These are phyloP conservation scores for Caloboletus firmus DNA, from an alignment of 1,284 basidiomycete species.

Conservation along the genomic window DNA sequence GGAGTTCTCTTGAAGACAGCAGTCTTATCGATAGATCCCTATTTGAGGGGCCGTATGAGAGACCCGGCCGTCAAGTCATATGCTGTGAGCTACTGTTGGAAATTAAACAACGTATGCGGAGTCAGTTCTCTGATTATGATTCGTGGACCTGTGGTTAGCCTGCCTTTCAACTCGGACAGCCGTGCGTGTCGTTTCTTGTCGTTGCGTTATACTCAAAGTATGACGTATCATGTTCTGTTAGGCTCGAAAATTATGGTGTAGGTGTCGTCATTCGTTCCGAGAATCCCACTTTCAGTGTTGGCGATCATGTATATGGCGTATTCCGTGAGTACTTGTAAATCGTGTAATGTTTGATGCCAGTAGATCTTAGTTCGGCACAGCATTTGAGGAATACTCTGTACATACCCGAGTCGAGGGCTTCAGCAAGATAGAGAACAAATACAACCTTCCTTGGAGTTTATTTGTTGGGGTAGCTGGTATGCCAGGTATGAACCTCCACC, in stretches of 20 bases:
- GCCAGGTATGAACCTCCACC: conserved; percentile 10
- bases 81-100: conserved; percentile 1
- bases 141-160: background rate
- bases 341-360: conserved; percentile 12
- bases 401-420: conserved; percentile 11
- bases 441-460: conserved; percentile 21
- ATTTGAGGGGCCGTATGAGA: conserved; percentile 38
- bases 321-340: conserved; percentile 9
- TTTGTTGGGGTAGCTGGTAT: conserved; percentile 26
- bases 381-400: conserved; percentile 27
- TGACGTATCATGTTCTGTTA: background rate
- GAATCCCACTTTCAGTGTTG: conserved; percentile 23
- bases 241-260: conserved; percentile 25
- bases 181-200: conserved; percentile 8
- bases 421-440: conserved; percentile 20
- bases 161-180: conserved; percentile 16
- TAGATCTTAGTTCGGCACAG: background rate
- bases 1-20: conserved; percentile 42
- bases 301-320: conserved; percentile 18
- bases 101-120: background rate
- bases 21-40: conserved; percentile 41
- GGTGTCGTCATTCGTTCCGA: conserved; percentile 35
- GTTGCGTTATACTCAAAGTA: background rate
- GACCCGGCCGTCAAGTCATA: conserved; percentile 13
- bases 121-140: background rate